A percentile compares a stretch with the other conserved stretches of the same genome.
Evolutionary conservation across 192 early-diverging fungal genomes (phyloP).

Genomic region (Podila clonocystis): DNA sequence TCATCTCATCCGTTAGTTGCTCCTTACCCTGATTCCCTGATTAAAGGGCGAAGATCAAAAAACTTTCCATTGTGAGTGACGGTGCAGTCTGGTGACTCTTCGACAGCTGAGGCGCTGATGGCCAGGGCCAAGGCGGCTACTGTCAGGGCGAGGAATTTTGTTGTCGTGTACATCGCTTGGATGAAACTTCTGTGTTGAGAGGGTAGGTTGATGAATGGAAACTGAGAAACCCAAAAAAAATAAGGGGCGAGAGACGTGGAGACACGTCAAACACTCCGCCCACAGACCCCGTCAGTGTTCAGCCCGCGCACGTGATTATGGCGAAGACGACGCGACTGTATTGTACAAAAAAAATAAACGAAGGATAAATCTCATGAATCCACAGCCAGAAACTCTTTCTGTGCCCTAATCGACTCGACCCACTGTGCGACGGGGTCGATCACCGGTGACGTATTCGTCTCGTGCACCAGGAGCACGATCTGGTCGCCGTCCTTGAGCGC

Average conservation of each 20-base stretch:
- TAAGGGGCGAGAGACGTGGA: too few relatives aligned
- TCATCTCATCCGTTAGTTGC: background rate
- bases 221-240: too few relatives aligned
- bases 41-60: slow-evolving; percentile 41
- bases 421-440: slow-evolving; percentile 35
- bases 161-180: background rate
- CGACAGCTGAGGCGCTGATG: slow-evolving; percentile 9
- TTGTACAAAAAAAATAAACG: too few relatives aligned
- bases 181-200: too few relatives aligned
- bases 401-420: slow-evolving; percentile 40
- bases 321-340: too few relatives aligned
- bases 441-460: slow-evolving; percentile 1
- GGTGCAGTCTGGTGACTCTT: slow-evolving; percentile 27
- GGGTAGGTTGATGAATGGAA: too few relatives aligned
- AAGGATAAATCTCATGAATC: background rate
- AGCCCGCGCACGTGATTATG: too few relatives aligned
- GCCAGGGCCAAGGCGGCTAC: slow-evolving; percentile 14
- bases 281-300: too few relatives aligned
- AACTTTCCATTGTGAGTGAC: slow-evolving; percentile 41
- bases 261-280: too few relatives aligned
- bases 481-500: slow-evolving; percentile 46
- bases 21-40: slow-evolving; percentile 40
- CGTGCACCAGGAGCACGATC: slow-evolving; percentile 30
- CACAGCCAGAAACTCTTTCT: slow-evolving; percentile 34
- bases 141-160: slow-evolving; percentile 4